These are phyloP conservation scores for Potentilla sterilis DNA, from an alignment of 306 rosid species.

Conservation along the genomic window DNA sequence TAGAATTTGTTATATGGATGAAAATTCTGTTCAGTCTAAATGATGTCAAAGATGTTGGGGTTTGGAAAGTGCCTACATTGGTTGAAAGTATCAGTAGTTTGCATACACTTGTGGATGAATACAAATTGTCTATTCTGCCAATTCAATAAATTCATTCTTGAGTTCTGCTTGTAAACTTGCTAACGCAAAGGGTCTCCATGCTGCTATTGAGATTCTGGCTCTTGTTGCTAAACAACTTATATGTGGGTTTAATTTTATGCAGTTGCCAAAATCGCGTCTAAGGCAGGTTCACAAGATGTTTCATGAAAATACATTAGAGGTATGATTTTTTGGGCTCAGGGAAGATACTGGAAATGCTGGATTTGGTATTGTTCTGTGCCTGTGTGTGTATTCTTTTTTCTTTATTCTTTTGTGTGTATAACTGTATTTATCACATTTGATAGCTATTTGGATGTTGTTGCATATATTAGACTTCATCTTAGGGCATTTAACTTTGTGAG, in stretches of 20 bases:
- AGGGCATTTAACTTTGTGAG: background rate
- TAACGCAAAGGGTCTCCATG: background rate
- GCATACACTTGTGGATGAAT: background rate
- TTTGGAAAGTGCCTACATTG: background rate
- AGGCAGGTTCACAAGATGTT: conserved; percentile 84
- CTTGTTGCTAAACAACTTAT: conserved; percentile 22
- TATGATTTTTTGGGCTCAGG: conserved; percentile 34
- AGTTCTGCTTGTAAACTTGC: background rate
- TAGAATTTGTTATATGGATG: background rate
- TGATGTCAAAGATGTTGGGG: background rate
- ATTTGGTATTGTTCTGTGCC: background rate
- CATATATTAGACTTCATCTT: background rate
- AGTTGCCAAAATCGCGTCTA: conserved; percentile 79
- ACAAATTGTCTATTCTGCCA: background rate
- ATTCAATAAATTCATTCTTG: background rate
- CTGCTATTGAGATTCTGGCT: conserved; percentile 9
- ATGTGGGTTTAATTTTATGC: conserved; percentile 39
- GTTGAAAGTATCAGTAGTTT: background rate
- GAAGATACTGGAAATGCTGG: conserved; percentile 11
- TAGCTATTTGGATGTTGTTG: background rate
- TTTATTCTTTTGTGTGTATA: background rate
- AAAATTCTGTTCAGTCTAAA: background rate
- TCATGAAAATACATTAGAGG: conserved; percentile 83
- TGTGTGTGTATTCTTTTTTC: background rate
- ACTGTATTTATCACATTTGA: background rate